Percentiles rank a stretch among this genome's conserved stretches.
phyloP scores from a whole-genome alignment of 1,284 basidiomycete genomes.

The Lentinus polychrous region DNA sequence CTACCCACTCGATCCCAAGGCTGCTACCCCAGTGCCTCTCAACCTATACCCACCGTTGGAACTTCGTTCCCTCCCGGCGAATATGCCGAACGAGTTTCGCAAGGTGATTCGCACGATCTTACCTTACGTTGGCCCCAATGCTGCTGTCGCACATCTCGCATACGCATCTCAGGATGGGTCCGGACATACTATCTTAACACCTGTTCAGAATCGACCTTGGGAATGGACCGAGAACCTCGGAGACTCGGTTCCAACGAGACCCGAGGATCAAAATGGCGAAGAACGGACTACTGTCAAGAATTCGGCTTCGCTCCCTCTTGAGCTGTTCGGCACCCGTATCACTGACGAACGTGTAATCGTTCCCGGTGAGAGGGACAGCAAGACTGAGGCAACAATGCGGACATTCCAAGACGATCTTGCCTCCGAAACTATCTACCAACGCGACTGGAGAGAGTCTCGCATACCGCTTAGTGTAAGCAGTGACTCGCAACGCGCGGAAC shows the following conservation, averaged over 20 bases:
- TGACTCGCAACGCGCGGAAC: constrained; percentile 3
- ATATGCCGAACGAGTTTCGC: constrained; percentile 52
- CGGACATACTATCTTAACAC: constrained; percentile 40
- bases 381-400: constrained; percentile 39
- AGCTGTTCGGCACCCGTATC: constrained; percentile 55
- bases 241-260: constrained; percentile 37
- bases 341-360: constrained; percentile 53
- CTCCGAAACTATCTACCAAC: constrained; percentile 56
- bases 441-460: constrained; percentile 72
- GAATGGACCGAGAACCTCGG: constrained; percentile 79
- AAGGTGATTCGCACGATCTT: constrained; percentile 50
- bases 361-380: constrained; percentile 22
- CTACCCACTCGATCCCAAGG: constrained; percentile 51
- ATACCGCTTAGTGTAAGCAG: constrained; percentile 20
- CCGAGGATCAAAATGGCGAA: constrained; percentile 32
- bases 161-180: constrained; percentile 47
- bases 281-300: constrained; percentile 49
- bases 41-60: constrained; percentile 50
- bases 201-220: constrained; percentile 72
- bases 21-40: constrained; percentile 47
- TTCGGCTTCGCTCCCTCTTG: constrained; percentile 64
- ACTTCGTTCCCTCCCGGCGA: constrained; percentile 42
- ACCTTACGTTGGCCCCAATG: constrained; percentile 41
- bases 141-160: constrained; percentile 49
- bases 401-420: constrained; percentile 59